Evolutionary conservation across 257 asterid genomes (phyloP), one percentile per base, ranked within the genome.

Genomic region (Nicotiana obtusifolia): DNA sequence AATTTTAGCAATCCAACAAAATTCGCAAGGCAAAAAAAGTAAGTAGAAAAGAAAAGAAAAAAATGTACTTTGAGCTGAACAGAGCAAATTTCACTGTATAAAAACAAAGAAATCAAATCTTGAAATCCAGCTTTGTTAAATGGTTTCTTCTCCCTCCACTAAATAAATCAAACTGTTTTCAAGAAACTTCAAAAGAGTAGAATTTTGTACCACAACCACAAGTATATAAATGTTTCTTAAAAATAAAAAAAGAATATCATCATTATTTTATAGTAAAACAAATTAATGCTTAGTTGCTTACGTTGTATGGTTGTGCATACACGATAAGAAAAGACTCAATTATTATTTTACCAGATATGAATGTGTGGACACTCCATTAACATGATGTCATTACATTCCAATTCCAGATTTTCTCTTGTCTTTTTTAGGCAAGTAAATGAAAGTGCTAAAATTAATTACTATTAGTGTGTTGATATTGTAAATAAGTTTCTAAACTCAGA

Each of bases 231-330:
- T 22, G 7, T 1, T 7, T 4, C 4, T 1, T 20, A 10, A 10
- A 20, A n/a, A 41, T 5, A 20, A 20, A 41, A 30, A 30, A 30
- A 35, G 0, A 41, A 41, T 20, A 16, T 17, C 2, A 71, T 22
- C 1, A 71, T 22, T 2, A 41, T 44, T 41, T 13, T 20, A 22
- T 2, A 0, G 10, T 11, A 41, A 41, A 41, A 35, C 2, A 22
- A 10, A 4, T 0, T n/a, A 22, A 44, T 41, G 35, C 30, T n/a
- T n/a, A n/a, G n/a, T n/a, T n/a, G n/a, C n/a, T 71, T 44, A 13
- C 60, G 20, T 44, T 71, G 59, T 20, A 71, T 44, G 78, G 78
- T 44, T 71, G 78, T 41, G 78, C 78, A 71, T 71, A 71, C 31
- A n/a, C 59, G 57, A 71, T 44, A 71, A 44, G 15, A 10, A 4